phyloP scores from a whole-genome alignment of 441 rosid genomes.

The Pelargonium citronellum region DNA sequence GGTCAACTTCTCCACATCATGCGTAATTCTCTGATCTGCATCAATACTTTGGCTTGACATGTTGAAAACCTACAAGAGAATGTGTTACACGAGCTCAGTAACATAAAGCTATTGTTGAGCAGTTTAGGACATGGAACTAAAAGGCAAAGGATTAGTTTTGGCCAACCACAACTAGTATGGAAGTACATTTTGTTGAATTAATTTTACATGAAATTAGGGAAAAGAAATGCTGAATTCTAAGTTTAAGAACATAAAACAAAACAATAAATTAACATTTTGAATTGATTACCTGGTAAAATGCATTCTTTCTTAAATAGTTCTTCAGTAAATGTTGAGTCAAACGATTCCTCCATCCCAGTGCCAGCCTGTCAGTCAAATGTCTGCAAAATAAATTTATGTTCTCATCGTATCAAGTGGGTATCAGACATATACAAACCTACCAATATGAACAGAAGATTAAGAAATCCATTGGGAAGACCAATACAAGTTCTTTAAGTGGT shows the following conservation, averaged over 20 bases:
- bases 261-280: background rate
- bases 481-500: slow-evolving; percentile 3
- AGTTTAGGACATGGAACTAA: background rate
- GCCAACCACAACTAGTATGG: slow-evolving; percentile 4
- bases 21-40: slow-evolving; percentile 96
- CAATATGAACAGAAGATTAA: background rate
- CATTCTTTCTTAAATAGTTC: slow-evolving; percentile 84
- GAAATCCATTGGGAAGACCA: background rate
- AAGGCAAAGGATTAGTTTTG: background rate
- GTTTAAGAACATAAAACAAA: slow-evolving; percentile 4
- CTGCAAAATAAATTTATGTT: slow-evolving; percentile 35
- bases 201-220: background rate
- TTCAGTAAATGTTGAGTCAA: slow-evolving; percentile 85
- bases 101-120: slow-evolving; percentile 1
- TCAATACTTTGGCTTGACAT: slow-evolving; percentile 87
- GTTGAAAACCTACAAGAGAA: slow-evolving; percentile 64
- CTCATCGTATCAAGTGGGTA: background rate
- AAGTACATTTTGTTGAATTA: background rate
- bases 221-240: slow-evolving; percentile 8
- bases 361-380: slow-evolving; percentile 79
- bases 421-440: background rate
- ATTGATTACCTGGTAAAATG: slow-evolving; percentile 81
- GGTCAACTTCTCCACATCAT: slow-evolving; percentile 89
- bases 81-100: slow-evolving; percentile 9
- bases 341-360: slow-evolving; percentile 95